Evolutionary conservation across 2,329 filamentous ascomycete species (phyloP).

Genomic region (Aspergillus persii): DNA sequence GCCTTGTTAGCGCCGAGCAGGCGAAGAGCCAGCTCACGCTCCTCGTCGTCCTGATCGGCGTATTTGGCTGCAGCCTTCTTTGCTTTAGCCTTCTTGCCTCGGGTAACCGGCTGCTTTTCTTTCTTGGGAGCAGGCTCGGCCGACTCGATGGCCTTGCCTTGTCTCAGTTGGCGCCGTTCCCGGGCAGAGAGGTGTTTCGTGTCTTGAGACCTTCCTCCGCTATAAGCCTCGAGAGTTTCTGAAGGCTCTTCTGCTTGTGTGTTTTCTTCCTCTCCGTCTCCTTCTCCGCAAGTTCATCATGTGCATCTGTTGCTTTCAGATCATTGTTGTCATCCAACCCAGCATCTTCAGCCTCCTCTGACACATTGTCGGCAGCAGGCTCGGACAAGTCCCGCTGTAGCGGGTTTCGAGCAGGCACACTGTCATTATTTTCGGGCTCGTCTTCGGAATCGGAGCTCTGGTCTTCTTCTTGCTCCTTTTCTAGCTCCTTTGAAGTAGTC

Average conservation of each 20-base stretch:
- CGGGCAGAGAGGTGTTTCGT: slow-evolving; percentile 38
- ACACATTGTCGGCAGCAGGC: slow-evolving; percentile 19
- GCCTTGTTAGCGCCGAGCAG: slow-evolving; percentile 70
- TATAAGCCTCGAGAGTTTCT: neutral
- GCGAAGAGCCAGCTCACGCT: slow-evolving; percentile 76
- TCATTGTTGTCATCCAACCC: slow-evolving; percentile 43
- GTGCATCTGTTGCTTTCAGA: slow-evolving; percentile 17
- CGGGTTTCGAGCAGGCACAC: slow-evolving; percentile 14
- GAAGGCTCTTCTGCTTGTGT: neutral
- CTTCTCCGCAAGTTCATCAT: slow-evolving; percentile 24
- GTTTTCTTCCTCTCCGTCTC: slow-evolving; percentile 35
- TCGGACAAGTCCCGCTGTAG: slow-evolving; percentile 18
- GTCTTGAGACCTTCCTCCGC: slow-evolving; percentile 19
- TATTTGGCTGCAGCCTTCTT: slow-evolving; percentile 91
- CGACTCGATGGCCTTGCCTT: slow-evolving; percentile 29
- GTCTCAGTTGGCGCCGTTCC: slow-evolving; percentile 42
- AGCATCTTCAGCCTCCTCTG: slow-evolving; percentile 26
- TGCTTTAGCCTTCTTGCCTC: slow-evolving; percentile 76
- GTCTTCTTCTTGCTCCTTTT: slow-evolving; percentile 26
- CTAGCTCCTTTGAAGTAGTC: slow-evolving; percentile 18
- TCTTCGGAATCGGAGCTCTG: slow-evolving; percentile 21
- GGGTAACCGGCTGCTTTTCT: slow-evolving; percentile 36
- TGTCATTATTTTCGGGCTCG: slow-evolving; percentile 17
- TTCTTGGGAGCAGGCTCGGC: slow-evolving; percentile 11
- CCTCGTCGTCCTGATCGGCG: slow-evolving; percentile 90